phyloP scores from a whole-genome alignment of 202 grass and related monocot species.

The Setaria viridis region DNA sequence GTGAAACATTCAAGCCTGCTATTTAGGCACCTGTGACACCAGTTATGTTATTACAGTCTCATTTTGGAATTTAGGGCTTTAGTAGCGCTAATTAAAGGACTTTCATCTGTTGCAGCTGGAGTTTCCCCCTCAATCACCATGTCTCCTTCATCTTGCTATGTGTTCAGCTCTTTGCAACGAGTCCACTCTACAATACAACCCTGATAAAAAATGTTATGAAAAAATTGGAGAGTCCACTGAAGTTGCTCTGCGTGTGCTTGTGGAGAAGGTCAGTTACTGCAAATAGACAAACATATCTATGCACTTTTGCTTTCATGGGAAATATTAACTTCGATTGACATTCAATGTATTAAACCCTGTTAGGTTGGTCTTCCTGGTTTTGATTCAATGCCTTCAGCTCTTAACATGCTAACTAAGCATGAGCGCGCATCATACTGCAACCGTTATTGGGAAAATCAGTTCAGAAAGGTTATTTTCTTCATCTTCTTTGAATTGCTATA shows the following conservation, averaged over 20 bases:
- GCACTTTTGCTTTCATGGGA: conserved; percentile 24
- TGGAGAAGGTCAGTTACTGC: conserved; percentile 84
- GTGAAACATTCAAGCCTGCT: conserved; percentile 16
- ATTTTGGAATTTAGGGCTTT: conserved; percentile 18
- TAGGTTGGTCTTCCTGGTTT: conserved; percentile 99
- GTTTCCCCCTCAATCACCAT: conserved; percentile 95
- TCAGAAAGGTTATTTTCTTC: conserved; percentile 86
- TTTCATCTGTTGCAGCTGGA: conserved; percentile 78
- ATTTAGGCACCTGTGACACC: conserved; percentile 7
- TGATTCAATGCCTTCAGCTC: conserved; percentile 97
- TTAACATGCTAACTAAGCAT: conserved; percentile 91
- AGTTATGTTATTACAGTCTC: conserved; percentile 21
- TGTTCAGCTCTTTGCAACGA: conserved; percentile 99
- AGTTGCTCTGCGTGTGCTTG: conserved; percentile 94
- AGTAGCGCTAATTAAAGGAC: conserved; percentile 35
- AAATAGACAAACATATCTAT: conserved; percentile 3
- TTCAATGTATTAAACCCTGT: conserved; percentile 39
- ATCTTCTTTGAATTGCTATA: conserved; percentile 44
- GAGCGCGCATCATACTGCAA: conserved; percentile 99
- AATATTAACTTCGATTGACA: conserved; percentile 35
- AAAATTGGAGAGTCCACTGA: conserved; percentile 99
- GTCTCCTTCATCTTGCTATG: conserved; percentile 98
- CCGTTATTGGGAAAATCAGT: conserved; percentile 96
- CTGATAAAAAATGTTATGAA: conserved; percentile 92
- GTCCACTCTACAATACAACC: conserved; percentile 95